Evolutionary conservation across 441 rosid species (phyloP).

Genomic region (Populus hybrid): DNA sequence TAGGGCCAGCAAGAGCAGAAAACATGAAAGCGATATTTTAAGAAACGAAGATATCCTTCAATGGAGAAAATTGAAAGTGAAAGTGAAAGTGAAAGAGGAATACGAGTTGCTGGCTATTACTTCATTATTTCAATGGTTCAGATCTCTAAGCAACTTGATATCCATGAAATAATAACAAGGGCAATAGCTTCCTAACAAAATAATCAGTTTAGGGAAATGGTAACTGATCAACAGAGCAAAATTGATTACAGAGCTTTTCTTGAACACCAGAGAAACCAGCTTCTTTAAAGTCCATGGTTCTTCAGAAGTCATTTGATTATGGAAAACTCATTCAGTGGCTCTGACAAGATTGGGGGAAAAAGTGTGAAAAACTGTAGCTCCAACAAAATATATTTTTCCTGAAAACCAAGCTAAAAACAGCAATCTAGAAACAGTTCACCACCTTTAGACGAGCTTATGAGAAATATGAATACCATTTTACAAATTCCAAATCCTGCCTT

Average conservation of each 20-base stretch:
- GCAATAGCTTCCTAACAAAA: not conserved
- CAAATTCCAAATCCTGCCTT: not conserved
- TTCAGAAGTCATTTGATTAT: not conserved
- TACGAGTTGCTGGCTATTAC: no score
- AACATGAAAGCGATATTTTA: no score
- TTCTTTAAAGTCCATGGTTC: not conserved
- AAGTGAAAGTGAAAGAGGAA: no score
- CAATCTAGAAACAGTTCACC: conserved; percentile 31
- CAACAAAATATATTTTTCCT: not conserved
- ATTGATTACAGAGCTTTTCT: not conserved
- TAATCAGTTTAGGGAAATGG: not conserved
- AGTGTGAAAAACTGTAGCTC: not conserved
- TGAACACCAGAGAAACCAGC: not conserved
- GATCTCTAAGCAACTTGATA: not conserved
- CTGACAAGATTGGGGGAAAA: not conserved
- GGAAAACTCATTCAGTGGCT: not conserved
- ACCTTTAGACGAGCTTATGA: conserved; percentile 36
- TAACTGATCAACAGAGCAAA: not conserved
- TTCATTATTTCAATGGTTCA: no score
- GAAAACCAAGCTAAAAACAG: not conserved
- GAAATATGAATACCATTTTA: not conserved
- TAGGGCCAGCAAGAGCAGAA: no score
- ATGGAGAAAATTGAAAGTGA: no score
- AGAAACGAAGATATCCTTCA: no score
- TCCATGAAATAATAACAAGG: not conserved